phyloP scores from a whole-genome alignment of 73 alveolate species.

The Stentor roeselii region DNA sequence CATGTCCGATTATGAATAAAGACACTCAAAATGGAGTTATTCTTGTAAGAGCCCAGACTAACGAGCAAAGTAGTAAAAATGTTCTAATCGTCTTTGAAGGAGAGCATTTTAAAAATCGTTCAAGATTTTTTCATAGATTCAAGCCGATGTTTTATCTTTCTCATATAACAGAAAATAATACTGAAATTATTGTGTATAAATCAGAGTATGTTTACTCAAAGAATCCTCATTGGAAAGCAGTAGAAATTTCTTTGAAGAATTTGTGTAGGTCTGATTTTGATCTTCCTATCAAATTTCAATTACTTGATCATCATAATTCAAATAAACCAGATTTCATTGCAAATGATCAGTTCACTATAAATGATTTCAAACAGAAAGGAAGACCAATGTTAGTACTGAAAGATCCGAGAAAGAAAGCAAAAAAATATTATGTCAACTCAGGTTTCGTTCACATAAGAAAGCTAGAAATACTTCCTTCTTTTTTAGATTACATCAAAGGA shows the following conservation, averaged over 20 bases:
- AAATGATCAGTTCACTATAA: slow-evolving; percentile 24
- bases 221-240: slow-evolving; percentile 32
- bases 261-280: slow-evolving; percentile 44
- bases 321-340: slow-evolving; percentile 49
- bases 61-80: background rate
- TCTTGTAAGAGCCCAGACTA: slow-evolving; percentile 29
- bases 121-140: background rate
- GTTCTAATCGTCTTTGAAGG: background rate
- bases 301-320: slow-evolving; percentile 40
- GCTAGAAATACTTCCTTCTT: no score
- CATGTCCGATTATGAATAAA: background rate
- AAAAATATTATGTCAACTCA: background rate
- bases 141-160: slow-evolving; percentile 11
- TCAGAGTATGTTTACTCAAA: slow-evolving; percentile 27
- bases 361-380: slow-evolving; percentile 30
- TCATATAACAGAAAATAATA: background rate
- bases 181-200: slow-evolving; percentile 10
- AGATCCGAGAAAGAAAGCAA: background rate
- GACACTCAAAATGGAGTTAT: slow-evolving; percentile 33
- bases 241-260: slow-evolving; percentile 19
- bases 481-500: slow-evolving; percentile 73
- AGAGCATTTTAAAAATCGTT: background rate
- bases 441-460: background rate
- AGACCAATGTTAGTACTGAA: background rate
- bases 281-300: slow-evolving; percentile 43